phyloP scores from a whole-genome alignment of 345 rosid species.

The Citrus australasica region DNA sequence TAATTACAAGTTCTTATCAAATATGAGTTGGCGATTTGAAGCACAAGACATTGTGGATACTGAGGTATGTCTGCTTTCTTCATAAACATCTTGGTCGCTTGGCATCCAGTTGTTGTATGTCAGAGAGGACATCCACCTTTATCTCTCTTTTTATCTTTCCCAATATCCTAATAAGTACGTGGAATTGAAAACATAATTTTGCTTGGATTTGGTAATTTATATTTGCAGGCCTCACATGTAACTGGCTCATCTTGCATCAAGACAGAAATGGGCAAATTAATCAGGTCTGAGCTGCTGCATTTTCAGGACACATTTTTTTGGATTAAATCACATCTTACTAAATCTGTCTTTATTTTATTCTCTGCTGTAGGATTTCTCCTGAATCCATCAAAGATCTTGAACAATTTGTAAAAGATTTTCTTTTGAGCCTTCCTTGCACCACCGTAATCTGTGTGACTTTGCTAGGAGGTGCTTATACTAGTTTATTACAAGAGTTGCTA shows the following conservation, averaged over 20 bases:
- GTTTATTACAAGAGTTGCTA: constrained; percentile 57
- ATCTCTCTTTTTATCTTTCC: background rate
- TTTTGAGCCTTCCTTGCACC: constrained; percentile 55
- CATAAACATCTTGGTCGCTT: background rate
- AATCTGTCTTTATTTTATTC: constrained; percentile 12
- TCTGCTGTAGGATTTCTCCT: constrained; percentile 72
- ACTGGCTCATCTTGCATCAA: constrained; percentile 30
- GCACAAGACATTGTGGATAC: constrained; percentile 20
- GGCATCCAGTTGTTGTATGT: background rate
- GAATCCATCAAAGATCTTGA: constrained; percentile 63
- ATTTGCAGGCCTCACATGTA: constrained; percentile 39
- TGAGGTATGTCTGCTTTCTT: constrained; percentile 35
- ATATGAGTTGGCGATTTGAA: constrained; percentile 34
- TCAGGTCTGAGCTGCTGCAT: constrained; percentile 45
- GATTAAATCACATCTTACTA: constrained; percentile 12
- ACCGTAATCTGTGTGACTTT: constrained; percentile 68
- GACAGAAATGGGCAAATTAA: constrained; percentile 29
- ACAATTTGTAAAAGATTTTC: constrained; percentile 55
- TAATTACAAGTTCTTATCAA: constrained; percentile 56
- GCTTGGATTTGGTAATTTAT: constrained; percentile 16
- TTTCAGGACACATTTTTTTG: constrained; percentile 1
- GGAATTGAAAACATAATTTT: background rate
- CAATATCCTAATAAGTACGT: background rate
- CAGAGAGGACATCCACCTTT: background rate
- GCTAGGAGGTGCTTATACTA: constrained; percentile 52